Evolutionary conservation across 2,329 filamentous ascomycete species (phyloP), one percentile per base, ranked within the genome.

Genomic region (Fusarium paranaense): DNA sequence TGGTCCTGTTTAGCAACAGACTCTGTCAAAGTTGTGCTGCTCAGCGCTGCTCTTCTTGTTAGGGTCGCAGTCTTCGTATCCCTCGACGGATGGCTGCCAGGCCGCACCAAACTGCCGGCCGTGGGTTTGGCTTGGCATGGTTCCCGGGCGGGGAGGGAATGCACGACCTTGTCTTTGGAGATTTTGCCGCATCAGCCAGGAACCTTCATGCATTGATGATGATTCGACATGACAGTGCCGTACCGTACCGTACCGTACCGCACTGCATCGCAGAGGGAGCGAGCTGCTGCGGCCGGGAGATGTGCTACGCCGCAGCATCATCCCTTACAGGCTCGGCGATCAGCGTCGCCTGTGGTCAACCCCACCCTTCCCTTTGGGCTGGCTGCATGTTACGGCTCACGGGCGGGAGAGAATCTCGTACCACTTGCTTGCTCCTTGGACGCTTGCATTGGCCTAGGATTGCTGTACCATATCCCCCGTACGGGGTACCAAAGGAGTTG

Each of bases 241-340:
- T 54, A 54, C 47, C 47, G n/a, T 54, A 22, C 20, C 45, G 25
- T 30, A 52, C 47, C 16, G n/a, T 14, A 47, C 42, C 42, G 22
- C 35, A 61, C 18, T 35, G 60, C 62, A 35, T n/a, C 47, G 47
- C 25, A 30, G 25, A 52, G 25, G 25, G 47, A 32, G 47, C 18
- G 52, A 69, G 68, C 33, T 69, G 50, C 63, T 71, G 45, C 69
- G 57, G 32, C 35, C 16, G 61, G 47, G 47, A 54, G 45, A 52
- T 61, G 70, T 68, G 47, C 47, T 52, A 52, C 27, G 47, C 27
- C 47, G 47, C 27, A 50, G 42, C 32, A 45, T 35, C 54, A 75
- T 71, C 74, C 73, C 76, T 78, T 77, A 66, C 69, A 76, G 67
- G 50, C 54, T 65, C 68, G 30, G 57, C 47, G 76, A 76, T 75